A percentile compares a stretch with the other conserved stretches of the same genome.
phyloP scores from a whole-genome alignment of 1,139 yeast genomes.

The Candida dubliniensis region DNA sequence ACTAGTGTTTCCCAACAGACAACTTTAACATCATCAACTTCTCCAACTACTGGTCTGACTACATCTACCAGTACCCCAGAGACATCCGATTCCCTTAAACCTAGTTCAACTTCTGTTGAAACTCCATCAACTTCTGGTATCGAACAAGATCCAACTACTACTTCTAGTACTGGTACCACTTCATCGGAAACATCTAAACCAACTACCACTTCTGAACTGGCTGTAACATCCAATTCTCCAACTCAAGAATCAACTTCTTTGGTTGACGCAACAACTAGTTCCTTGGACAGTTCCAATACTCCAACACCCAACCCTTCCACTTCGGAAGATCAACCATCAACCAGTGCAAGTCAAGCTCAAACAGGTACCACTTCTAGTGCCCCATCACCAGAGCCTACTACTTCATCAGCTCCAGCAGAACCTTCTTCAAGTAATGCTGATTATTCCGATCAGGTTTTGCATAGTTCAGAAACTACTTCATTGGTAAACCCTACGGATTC shows the following conservation, averaged over 20 bases:
- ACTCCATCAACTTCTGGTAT: neutral
- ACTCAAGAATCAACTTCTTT: constrained; percentile 4
- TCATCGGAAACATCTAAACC: neutral
- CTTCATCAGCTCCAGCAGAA: no score
- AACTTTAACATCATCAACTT: constrained; percentile 5
- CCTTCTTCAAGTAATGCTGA: constrained; percentile 3
- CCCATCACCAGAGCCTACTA: constrained; percentile 4
- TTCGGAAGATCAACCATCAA: neutral
- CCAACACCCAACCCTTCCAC: neutral
- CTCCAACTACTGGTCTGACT: constrained; percentile 2
- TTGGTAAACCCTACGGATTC: neutral
- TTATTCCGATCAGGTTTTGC: neutral
- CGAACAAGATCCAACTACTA: neutral
- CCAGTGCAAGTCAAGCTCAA: neutral
- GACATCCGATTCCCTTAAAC: neutral
- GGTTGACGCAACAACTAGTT: constrained; percentile 7
- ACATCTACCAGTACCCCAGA: neutral
- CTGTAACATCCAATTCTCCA: neutral
- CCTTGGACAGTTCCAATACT: neutral
- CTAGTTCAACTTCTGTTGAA: neutral
- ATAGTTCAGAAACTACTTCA: neutral
- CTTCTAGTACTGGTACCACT: constrained; percentile 1
- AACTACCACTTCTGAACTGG: neutral
- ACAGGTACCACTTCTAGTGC: constrained; percentile 1
- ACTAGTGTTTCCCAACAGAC: constrained; percentile 4